These are phyloP conservation scores for Fusarium clavum DNA, from an alignment of 2,329 filamentous ascomycete genomes.

Conservation along the genomic window DNA sequence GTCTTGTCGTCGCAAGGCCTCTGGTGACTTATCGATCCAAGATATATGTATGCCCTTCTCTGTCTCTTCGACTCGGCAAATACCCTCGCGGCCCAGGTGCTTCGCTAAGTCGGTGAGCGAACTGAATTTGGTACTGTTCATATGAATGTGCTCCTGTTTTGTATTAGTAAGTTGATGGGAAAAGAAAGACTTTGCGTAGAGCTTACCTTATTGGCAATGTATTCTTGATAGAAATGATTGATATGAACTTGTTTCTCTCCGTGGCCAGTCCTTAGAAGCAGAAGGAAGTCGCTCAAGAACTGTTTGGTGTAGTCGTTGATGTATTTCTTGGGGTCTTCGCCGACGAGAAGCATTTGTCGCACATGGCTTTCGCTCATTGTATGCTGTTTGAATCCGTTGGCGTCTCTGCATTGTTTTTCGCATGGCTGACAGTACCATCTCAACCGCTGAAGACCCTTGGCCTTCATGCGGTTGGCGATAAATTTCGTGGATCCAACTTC, in stretches of 20 bases:
- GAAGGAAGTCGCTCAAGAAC: conserved; percentile 83
- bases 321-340: conserved; percentile 85
- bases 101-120: conserved; percentile 88
- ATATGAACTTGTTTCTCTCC: conserved; percentile 90
- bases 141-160: conserved; percentile 78
- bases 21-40: conserved; percentile 93
- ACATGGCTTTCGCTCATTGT: conserved; percentile 87
- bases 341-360: conserved; percentile 87
- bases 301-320: conserved; percentile 86
- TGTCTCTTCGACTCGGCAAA: conserved; percentile 90
- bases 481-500: conserved; percentile 93
- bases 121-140: conserved; percentile 57
- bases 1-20: conserved; percentile 83
- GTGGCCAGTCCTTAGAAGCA: conserved; percentile 82
- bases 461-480: conserved; percentile 90
- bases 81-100: conserved; percentile 83
- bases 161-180: neutral
- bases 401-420: conserved; percentile 73
- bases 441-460: conserved; percentile 79
- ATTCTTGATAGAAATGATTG: conserved; percentile 95
- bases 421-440: conserved; percentile 94
- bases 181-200: fast-evolving
- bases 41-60: conserved; percentile 86
- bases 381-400: conserved; percentile 94
- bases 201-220: conserved; percentile 78